These are phyloP conservation scores for Nicotiana tomentosiformis DNA, from an alignment of 257 asterid species.

Conservation along the genomic window DNA sequence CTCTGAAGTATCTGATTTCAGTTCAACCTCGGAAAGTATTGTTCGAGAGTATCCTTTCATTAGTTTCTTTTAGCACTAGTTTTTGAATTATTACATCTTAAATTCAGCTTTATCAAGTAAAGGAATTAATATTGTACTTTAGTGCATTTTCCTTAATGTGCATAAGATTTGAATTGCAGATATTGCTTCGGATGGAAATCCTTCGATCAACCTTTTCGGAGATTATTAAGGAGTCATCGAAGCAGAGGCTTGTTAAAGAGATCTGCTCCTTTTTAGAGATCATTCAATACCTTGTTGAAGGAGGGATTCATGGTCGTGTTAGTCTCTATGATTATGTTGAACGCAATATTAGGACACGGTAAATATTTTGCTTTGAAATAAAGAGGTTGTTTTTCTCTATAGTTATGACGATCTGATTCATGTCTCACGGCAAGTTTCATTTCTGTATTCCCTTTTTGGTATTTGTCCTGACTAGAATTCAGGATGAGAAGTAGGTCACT, in stretches of 20 bases:
- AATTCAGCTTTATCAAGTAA: neutral
- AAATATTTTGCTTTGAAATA: conserved; percentile 11
- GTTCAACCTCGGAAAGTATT: conserved; percentile 35
- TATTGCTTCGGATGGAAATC: conserved; percentile 93
- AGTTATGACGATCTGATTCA: neutral
- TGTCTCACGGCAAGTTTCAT: neutral
- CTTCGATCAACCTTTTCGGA: conserved; percentile 42
- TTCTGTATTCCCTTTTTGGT: neutral
- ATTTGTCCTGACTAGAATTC: neutral
- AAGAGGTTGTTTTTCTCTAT: neutral
- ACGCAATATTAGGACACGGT: conserved; percentile 75
- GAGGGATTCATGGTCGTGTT: conserved; percentile 81
- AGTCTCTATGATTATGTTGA: conserved; percentile 81
- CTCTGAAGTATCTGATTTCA: conserved; percentile 15
- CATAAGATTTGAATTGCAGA: conserved; percentile 79
- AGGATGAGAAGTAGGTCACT: neutral
- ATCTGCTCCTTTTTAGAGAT: conserved; percentile 82
- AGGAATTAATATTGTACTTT: neutral
- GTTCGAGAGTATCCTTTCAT: conserved; percentile 79
- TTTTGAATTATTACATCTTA: neutral
- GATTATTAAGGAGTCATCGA: conserved; percentile 47
- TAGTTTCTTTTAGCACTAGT: neutral
- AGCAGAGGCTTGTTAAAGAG: conserved; percentile 68
- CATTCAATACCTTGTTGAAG: conserved; percentile 80
- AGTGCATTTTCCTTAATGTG: conserved; percentile 38